Percentiles rank a stretch among this genome's conserved stretches.
Conservation (phyloP, 2,329 filamentous ascomycete genomes). For the Coccinonectria pachysandricola region DNA sequence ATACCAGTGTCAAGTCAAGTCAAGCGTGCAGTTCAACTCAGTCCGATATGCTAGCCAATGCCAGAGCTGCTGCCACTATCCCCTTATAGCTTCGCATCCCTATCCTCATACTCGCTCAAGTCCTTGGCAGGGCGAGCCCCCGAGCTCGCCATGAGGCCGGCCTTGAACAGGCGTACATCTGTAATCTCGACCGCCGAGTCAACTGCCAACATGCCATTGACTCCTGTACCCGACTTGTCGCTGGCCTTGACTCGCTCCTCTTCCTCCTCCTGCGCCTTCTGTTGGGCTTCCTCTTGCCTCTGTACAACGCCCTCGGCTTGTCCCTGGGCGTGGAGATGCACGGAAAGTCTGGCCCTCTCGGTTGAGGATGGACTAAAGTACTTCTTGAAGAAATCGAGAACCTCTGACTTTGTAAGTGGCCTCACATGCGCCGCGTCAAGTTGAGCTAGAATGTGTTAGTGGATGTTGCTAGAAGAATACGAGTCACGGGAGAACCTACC, state of each 20-base stretch:
- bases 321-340: constrained; percentile 72
- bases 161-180: constrained; percentile 74
- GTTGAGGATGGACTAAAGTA: constrained; percentile 67
- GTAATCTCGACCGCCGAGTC: constrained; percentile 49
- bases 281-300: constrained; percentile 33
- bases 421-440: constrained; percentile 68
- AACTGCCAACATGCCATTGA: constrained; percentile 36
- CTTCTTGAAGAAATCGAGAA: constrained; percentile 67
- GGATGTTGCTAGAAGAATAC: background rate
- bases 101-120: constrained; percentile 75
- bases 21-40: too few relatives aligned
- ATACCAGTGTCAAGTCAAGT: too few relatives aligned
- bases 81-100: constrained; percentile 63
- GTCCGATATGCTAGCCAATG: too few relatives aligned
- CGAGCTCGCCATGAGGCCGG: constrained; percentile 58
- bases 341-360: constrained; percentile 68
- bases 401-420: constrained; percentile 64
- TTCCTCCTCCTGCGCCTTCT: constrained; percentile 23
- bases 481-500: constrained; percentile 41
- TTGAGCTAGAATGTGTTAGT: constrained; percentile 41
- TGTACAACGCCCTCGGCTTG: constrained; percentile 35
- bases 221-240: constrained; percentile 12
- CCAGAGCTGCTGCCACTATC: too few relatives aligned
- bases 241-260: constrained; percentile 11
- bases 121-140: constrained; percentile 66